Evolutionary conservation across 495 filamentous ascomycete genomes (phyloP).

Genomic region (Xanthoparmelia taractica): DNA sequence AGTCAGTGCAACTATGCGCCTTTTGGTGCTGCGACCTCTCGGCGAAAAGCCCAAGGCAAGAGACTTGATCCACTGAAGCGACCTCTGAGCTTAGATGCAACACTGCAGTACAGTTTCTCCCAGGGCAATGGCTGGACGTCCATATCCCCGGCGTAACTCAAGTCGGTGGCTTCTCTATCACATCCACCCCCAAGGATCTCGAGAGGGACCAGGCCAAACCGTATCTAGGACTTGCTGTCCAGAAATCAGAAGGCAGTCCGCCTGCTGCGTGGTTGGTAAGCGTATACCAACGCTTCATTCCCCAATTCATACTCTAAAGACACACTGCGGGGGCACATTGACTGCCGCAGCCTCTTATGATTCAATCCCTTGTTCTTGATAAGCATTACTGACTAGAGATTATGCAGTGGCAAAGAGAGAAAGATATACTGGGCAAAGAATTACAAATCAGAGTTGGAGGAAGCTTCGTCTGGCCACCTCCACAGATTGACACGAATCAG

Average conservation of each 20-base stretch:
- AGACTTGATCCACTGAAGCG: background rate
- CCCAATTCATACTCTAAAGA: background rate
- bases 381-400: background rate
- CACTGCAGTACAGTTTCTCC: conserved; percentile 50
- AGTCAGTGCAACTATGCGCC: conserved; percentile 41
- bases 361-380: background rate
- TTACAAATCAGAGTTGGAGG: conserved; percentile 68
- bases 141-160: conserved; percentile 18
- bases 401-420: conserved; percentile 42
- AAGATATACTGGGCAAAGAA: conserved; percentile 48
- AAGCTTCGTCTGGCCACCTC: conserved; percentile 68
- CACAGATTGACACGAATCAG: conserved; percentile 31
- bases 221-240: conserved; percentile 69
- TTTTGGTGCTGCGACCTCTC: conserved; percentile 40
- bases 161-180: conserved; percentile 28
- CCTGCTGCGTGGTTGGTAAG: conserved; percentile 60
- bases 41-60: conserved; percentile 20
- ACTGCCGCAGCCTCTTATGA: background rate
- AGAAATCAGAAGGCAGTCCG: conserved; percentile 55
- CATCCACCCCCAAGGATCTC: conserved; percentile 23
- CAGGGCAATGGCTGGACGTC: conserved; percentile 90
- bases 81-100: conserved; percentile 15
- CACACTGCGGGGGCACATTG: background rate
- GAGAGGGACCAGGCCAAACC: conserved; percentile 17
- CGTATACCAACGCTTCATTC: background rate